Conservation (phyloP, 208 protist species). For the Wallacemonas sp. region DNA sequence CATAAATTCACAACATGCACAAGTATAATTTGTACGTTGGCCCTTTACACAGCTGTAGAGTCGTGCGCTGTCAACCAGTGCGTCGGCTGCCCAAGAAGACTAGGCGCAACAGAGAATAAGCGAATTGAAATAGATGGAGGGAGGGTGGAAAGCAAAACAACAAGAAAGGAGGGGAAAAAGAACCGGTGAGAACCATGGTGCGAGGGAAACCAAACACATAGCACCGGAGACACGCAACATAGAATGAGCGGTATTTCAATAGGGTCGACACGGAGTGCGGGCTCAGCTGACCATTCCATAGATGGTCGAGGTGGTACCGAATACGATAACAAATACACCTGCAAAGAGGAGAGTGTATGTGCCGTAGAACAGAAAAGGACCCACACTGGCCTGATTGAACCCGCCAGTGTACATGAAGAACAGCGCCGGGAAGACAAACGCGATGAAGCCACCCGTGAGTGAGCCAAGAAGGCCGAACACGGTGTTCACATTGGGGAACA, state of each 20-base stretch:
- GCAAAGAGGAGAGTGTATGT: conserved; percentile 37
- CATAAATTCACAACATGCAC: no score
- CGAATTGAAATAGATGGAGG: not conserved
- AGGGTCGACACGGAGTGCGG: not conserved
- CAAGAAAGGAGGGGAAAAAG: not conserved
- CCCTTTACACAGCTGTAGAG: no score
- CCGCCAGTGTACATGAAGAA: conserved; percentile 74
- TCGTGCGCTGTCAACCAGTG: no score
- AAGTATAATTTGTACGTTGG: no score
- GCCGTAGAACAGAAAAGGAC: conserved; percentile 37
- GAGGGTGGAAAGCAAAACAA: not conserved
- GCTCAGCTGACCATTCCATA: conserved; percentile 34
- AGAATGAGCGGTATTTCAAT: not conserved
- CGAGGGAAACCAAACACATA: conserved; percentile 6
- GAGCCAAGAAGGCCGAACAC: conserved; percentile 76
- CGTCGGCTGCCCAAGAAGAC: no score
- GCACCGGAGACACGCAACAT: not conserved
- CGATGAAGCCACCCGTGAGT: conserved; percentile 59
- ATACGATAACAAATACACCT: conserved; percentile 52
- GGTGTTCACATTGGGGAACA: conserved; percentile 73
- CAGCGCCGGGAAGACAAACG: conserved; percentile 70
- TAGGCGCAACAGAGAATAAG: no score
- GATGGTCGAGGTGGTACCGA: conserved; percentile 65
- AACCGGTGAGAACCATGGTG: not conserved
- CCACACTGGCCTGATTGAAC: conserved; percentile 38